These are phyloP conservation scores for Yamadazyma diddensiae DNA, from an alignment of 1,139 yeast genomes.

Conservation along the genomic window DNA sequence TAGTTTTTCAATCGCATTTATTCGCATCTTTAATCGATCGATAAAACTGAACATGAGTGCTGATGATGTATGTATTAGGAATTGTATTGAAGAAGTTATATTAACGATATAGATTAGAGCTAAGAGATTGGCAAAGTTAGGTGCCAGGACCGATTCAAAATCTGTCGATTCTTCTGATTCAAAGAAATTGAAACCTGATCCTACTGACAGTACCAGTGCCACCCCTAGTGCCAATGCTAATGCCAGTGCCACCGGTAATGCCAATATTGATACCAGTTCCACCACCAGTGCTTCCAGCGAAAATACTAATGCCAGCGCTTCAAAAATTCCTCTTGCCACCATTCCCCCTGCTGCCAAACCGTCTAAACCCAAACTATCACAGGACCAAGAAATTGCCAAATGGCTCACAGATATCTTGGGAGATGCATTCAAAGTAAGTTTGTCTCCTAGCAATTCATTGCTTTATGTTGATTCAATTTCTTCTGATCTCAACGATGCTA, in stretches of 20 bases:
- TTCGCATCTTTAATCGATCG: not conserved
- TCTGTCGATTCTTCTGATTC: not conserved
- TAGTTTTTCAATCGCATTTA: not conserved
- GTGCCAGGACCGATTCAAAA: slow-evolving; percentile 8
- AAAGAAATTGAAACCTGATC: not conserved
- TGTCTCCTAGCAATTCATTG: slow-evolving; percentile 10
- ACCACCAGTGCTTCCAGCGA: not conserved
- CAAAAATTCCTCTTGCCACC: too few relatives aligned
- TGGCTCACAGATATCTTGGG: slow-evolving; percentile 31
- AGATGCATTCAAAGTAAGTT: slow-evolving; percentile 39
- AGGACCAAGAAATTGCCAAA: slow-evolving; percentile 21
- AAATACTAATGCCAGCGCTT: not conserved
- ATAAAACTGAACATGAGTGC: slow-evolving; percentile 15
- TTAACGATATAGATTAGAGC: slow-evolving; percentile 47
- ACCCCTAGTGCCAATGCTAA: not conserved
- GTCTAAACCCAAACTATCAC: slow-evolving; percentile 4
- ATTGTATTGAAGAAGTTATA: too few relatives aligned
- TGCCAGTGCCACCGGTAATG: not conserved
- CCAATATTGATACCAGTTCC: not conserved
- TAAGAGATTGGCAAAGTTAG: slow-evolving; percentile 53
- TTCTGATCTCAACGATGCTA: slow-evolving; percentile 29
- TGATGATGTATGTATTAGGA: slow-evolving; percentile 20
- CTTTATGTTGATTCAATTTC: slow-evolving; percentile 36
- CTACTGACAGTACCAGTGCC: not conserved
- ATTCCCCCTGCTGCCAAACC: too few relatives aligned